These are phyloP conservation scores for Pharnaceum exiguum DNA, from an alignment of 148 eudicot species.

Conservation along the genomic window DNA sequence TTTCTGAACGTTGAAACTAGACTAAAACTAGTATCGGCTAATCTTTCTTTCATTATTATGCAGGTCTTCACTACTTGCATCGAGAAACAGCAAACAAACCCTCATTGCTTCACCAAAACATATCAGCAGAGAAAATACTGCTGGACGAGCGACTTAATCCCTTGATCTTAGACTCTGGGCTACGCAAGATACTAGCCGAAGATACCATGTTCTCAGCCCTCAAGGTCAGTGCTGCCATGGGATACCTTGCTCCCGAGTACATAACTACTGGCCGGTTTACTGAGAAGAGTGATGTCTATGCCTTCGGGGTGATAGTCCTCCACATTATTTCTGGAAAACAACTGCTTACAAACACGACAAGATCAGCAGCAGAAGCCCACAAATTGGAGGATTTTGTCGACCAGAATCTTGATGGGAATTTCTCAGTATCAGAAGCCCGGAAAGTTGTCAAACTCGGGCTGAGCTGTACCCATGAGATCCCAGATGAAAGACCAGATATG, in stretches of 20 bases:
- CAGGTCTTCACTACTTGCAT: constrained; percentile 76
- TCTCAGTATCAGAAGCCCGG: constrained; percentile 39
- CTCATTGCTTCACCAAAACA: constrained; percentile 72
- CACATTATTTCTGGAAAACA: constrained; percentile 74
- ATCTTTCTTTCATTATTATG: constrained; percentile 2
- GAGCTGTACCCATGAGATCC: constrained; percentile 61
- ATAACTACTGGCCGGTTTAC: constrained; percentile 88
- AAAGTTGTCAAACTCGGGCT: constrained; percentile 50
- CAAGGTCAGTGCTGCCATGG: constrained; percentile 89
- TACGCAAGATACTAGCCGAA: constrained; percentile 85
- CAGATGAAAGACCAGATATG: constrained; percentile 63
- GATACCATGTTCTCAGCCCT: constrained; percentile 81
- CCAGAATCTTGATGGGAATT: constrained; percentile 47
- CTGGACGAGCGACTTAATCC: constrained; percentile 58
- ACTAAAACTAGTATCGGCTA: neutral
- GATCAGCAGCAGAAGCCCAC: constrained; percentile 47
- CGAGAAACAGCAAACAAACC: constrained; percentile 51
- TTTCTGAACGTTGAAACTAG: too few species aligned
- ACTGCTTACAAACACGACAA: constrained; percentile 38
- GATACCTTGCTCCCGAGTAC: constrained; percentile 93
- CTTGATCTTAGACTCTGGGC: constrained; percentile 65
- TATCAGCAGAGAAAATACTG: constrained; percentile 81
- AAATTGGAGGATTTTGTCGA: constrained; percentile 61
- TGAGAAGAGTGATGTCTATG: constrained; percentile 84
- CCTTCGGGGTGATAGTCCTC: constrained; percentile 76